phyloP scores from a whole-genome alignment of 805 yeast species.

The Saccharomycopsis fodiens region DNA sequence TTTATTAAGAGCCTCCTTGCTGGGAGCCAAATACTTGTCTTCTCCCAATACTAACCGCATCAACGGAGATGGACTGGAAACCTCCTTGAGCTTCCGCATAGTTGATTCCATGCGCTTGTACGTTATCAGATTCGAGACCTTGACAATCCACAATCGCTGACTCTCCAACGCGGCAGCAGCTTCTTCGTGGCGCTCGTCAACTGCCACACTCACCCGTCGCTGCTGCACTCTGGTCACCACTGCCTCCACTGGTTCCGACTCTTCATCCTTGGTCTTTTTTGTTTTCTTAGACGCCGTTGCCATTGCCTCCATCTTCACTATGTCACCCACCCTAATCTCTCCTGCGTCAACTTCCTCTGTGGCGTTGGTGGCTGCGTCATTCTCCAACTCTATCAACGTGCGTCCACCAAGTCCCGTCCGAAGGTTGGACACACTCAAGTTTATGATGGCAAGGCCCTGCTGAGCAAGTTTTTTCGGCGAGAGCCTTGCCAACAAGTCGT shows the following conservation, averaged over 20 bases:
- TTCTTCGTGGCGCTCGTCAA: conserved; percentile 37
- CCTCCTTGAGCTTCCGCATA: conserved; percentile 54
- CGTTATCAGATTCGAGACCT: conserved; percentile 55
- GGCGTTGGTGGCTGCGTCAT: conserved; percentile 40
- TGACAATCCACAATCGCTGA: conserved; percentile 51
- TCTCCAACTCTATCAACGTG: conserved; percentile 51
- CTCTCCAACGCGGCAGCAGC: conserved; percentile 40
- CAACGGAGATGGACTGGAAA: conserved; percentile 30
- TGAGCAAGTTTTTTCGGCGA: conserved; percentile 61
- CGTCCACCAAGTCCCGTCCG: conserved; percentile 79
- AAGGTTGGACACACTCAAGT: conserved; percentile 51
- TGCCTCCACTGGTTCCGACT: conserved; percentile 39
- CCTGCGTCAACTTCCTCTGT: conserved; percentile 38
- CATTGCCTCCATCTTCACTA: conserved; percentile 53
- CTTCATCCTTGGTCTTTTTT: conserved; percentile 18
- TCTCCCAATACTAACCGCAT: conserved; percentile 43
- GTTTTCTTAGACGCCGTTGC: conserved; percentile 21
- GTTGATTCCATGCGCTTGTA: conserved; percentile 75
- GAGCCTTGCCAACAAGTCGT: conserved; percentile 35
- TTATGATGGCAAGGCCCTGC: conserved; percentile 69
- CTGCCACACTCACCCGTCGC: conserved; percentile 45
- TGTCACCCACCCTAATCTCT: conserved; percentile 65
- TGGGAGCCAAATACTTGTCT: conserved; percentile 28
- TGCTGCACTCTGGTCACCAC: conserved; percentile 53
- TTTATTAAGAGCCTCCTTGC: conserved; percentile 10